Evolutionary conservation across 192 early-diverging fungal species (phyloP).

Genomic region (Backusella luteola): DNA sequence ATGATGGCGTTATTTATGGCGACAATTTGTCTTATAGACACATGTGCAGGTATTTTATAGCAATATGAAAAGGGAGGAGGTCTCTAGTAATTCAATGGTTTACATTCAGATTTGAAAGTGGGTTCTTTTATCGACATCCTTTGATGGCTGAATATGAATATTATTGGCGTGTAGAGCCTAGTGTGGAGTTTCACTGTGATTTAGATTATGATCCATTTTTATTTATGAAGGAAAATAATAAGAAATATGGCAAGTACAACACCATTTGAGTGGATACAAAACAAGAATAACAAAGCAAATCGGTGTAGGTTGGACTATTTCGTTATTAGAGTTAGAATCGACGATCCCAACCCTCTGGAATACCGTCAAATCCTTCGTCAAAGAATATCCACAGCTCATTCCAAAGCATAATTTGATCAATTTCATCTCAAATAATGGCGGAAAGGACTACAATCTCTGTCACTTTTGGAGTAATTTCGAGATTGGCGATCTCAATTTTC

Average conservation of each 20-base stretch:
- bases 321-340: conserved; percentile 58
- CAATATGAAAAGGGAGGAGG: neutral
- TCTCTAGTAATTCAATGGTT: neutral
- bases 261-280: too few species aligned
- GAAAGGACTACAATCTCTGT: conserved; percentile 62
- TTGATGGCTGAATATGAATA: conserved; percentile 68
- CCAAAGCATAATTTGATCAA: conserved; percentile 51
- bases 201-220: conserved; percentile 83
- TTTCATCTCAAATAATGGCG: conserved; percentile 39
- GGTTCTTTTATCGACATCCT: conserved; percentile 78
- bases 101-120: conserved; percentile 56
- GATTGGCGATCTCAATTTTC: conserved; percentile 74
- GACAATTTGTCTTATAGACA: conserved; percentile 61
- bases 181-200: conserved; percentile 76
- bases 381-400: conserved; percentile 52
- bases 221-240: conserved; percentile 69
- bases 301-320: conserved; percentile 51
- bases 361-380: conserved; percentile 52
- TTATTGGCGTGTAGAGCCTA: conserved; percentile 87
- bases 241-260: conserved; percentile 60
- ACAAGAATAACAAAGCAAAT: too few species aligned
- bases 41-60: conserved; percentile 56
- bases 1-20: conserved; percentile 59
- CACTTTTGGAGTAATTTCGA: conserved; percentile 92
- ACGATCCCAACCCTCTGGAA: conserved; percentile 79